Base-by-base conservation (phyloP, 768 basidiomycete genomes). In the Russula griseocarnosa region DNA sequence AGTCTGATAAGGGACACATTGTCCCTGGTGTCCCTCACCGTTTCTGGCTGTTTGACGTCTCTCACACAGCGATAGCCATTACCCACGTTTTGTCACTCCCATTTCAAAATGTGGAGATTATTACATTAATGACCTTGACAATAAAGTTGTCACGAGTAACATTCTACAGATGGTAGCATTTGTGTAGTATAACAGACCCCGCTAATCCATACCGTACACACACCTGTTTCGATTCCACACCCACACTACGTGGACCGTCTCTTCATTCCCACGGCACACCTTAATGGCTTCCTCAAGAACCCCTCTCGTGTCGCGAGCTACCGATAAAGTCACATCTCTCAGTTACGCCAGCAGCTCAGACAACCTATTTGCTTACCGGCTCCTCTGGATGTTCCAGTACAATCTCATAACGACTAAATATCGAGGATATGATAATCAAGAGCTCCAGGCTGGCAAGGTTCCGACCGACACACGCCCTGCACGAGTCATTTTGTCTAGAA, bases 391-490 rank as follows among this genome's bases (percentile, higher is more conserved):
- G 73, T 70, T 85, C 81, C 22, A 92, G 77, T 4, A 90, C 83
- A 68, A 92, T 83, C 58, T 90, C 81, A 70, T 86, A 95, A 47
- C 88, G 81, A 30, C 88, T 81, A 72, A 92, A 74, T 67, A 94
- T 82, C 3, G 90, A 90, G n/a, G 89, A 82, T 51, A 92, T 75
- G 70, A 96, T 94, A 59, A 93, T 81, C 70, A 86, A 79, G 24
- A 95, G 72, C 72, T 94, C 91, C 78, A 94, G 78, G 66, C 78
- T 83, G 3, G 92, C 92, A 47, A 92, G 76, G 71, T 94, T 94
- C 50, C 86, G 81, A 10, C 92, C 92, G 22, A 95, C 90, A 71
- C 93, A 95, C 18, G 85, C 88, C 53, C 92, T 88, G 66, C 42
- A 62, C 47, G 18, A 30, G 40, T 62, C 51, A 61, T 11, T 26